Percentiles rank a stretch among this genome's conserved stretches.
Evolutionary conservation across 306 rosid genomes (phyloP).

Genomic region (Sicyos baderoa): DNA sequence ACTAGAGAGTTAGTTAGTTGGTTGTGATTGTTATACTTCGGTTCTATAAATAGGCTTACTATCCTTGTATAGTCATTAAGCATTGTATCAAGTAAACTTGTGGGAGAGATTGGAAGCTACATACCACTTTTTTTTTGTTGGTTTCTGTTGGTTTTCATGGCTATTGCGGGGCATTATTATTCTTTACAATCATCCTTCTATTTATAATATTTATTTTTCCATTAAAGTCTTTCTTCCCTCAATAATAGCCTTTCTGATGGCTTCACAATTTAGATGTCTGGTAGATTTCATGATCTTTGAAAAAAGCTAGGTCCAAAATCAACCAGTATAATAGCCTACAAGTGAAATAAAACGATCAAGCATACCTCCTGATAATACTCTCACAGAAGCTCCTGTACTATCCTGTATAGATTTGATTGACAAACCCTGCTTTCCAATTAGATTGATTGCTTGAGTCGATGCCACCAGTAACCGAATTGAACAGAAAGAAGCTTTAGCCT

Average conservation of each 20-base stretch:
- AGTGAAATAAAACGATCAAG: not conserved
- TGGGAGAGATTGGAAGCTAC: too few species aligned
- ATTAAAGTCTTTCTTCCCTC: not conserved
- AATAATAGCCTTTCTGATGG: not conserved
- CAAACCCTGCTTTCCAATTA: conserved; percentile 94
- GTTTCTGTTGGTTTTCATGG: not conserved
- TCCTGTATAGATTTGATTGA: conserved; percentile 89
- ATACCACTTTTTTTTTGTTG: too few species aligned
- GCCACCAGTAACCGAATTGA: conserved; percentile 79
- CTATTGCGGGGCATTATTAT: not conserved
- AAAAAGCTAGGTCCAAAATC: not conserved
- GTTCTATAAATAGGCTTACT: too few species aligned
- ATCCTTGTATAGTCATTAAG: too few species aligned
- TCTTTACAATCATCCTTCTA: not conserved
- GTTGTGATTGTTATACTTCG: too few species aligned
- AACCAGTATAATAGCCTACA: not conserved
- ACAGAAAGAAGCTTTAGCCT: conserved; percentile 38
- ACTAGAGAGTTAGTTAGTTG: too few species aligned
- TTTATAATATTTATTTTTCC: too few species aligned
- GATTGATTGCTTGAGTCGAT: conserved; percentile 90
- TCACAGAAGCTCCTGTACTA: conserved; percentile 57
- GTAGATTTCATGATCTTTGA: not conserved
- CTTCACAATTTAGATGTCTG: not conserved
- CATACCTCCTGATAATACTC: conserved; percentile 84
- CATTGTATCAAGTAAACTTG: too few species aligned